Conservation (phyloP, 345 rosid species). For the Eucalyptus sp. region DNA sequence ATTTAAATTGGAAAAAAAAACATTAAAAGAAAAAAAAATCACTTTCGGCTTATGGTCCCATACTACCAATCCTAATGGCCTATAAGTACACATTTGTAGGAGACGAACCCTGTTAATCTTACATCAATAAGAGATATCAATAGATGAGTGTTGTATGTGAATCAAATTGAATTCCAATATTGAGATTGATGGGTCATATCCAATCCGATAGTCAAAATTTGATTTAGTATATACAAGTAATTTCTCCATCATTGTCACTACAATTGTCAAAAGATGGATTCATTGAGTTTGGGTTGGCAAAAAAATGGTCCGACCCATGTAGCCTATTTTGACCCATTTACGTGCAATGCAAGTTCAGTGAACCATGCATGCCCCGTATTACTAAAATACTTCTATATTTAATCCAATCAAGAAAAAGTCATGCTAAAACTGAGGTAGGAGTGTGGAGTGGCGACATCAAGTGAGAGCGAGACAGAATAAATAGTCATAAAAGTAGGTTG, state of each 20-base stretch:
- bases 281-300: fast-evolving
- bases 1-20: neutral
- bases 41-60: neutral
- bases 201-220: neutral
- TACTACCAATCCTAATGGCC: neutral
- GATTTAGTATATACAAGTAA: neutral
- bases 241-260: too few species aligned
- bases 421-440: too few species aligned
- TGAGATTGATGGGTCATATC: neutral
- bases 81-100: neutral
- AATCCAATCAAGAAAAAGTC: too few species aligned
- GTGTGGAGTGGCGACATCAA: fast-evolving
- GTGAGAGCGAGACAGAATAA: too few species aligned
- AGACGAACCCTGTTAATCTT: neutral
- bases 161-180: neutral
- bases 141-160: neutral
- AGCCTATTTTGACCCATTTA: too few species aligned
- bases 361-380: fast-evolving
- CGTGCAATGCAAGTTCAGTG: fast-evolving
- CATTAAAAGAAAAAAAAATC: neutral
- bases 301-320: too few species aligned
- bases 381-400: too few species aligned
- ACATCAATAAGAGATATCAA: neutral
- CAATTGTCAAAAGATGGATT: neutral
- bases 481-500: too few species aligned